Evolutionary conservation across 1,284 basidiomycete genomes (phyloP).

Genomic region (Tylopilus sp.): DNA sequence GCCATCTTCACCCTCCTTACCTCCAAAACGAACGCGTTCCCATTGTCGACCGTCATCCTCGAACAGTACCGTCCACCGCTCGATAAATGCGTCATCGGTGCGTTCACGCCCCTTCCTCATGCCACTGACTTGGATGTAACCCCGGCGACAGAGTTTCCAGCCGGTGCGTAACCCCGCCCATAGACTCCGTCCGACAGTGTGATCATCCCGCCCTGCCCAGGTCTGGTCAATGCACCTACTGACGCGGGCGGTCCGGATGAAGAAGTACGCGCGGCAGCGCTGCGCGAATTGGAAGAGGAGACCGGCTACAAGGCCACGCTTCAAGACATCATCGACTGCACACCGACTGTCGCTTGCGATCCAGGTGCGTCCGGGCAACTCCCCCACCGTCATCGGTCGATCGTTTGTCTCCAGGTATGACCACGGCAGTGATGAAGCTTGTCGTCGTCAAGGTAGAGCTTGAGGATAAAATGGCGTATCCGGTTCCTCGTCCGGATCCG

Average conservation of each 20-base stretch:
- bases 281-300: conserved; percentile 92
- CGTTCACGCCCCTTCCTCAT: conserved; percentile 19
- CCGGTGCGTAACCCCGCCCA: conserved; percentile 56
- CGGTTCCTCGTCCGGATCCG: conserved; percentile 75
- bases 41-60: conserved; percentile 81
- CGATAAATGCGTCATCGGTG: conserved; percentile 79
- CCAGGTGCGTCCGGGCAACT: conserved; percentile 58
- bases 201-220: conserved; percentile 48
- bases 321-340: conserved; percentile 70
- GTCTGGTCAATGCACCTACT: conserved; percentile 80
- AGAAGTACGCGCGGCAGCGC: conserved; percentile 79
- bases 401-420: conserved; percentile 70
- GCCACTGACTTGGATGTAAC: too few relatives aligned
- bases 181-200: background rate
- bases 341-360: conserved; percentile 79
- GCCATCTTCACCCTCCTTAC: conserved; percentile 85
- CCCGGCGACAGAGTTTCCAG: conserved; percentile 81
- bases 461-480: conserved; percentile 67
- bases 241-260: conserved; percentile 52
- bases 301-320: conserved; percentile 79
- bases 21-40: conserved; percentile 76
- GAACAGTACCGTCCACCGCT: conserved; percentile 91
- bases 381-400: too few relatives aligned
- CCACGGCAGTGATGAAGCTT: conserved; percentile 85
- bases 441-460: conserved; percentile 74